Base-by-base conservation (phyloP, 2,329 filamentous ascomycete species). In the Beauveria asiatica region DNA sequence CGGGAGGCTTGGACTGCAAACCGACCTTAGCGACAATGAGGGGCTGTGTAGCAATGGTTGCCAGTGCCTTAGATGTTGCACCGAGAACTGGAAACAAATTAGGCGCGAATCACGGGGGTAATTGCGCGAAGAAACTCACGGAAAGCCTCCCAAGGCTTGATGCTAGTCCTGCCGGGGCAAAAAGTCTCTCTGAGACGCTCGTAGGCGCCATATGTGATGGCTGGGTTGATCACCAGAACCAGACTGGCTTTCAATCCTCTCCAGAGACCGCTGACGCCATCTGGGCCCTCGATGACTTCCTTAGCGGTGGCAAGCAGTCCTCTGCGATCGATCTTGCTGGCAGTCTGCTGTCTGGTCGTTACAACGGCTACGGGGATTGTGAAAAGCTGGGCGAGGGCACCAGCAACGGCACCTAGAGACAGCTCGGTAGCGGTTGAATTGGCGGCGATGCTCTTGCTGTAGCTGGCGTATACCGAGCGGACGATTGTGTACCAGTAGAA, bases 401-500 rank as follows among this genome's bases (percentile, higher is more conserved):
- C 94, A 1, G 94, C 90, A 44, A 91, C 76, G 11, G 94, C 94
- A 50, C 94, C 94, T 11, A 99, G 80, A 1, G 86, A 82, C 60
- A 99, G 80, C 75, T 99, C 94, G 49, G 88, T 80, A 5, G 88
- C 83, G 0, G 92, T 97, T 21, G 89, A 87, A 2, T 92, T 90
- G 27, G 87, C 70, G 3, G 69, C 70, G 3, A 72, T 66, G 17
- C 71, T 71, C 65, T 82, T 83, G 63, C 80, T 73, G 45, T 83
- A 77, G 65, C 82, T 83, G 66, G 90, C 75, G 73, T 97, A 97
- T 21, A 96, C 74, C 17, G 85, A 85, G 64, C 94, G 86, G 37
- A 97, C 90, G 30, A 94, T 77, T 5, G 91, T 93, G 73, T 97
- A 97, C 92, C 93, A 97, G 78, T 99, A 99, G 73, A 99, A 99